A percentile compares a stretch with the other conserved stretches of the same genome.
Evolutionary conservation across 495 filamentous ascomycete species (phyloP).

Genomic region (Aspergillus ostianus): DNA sequence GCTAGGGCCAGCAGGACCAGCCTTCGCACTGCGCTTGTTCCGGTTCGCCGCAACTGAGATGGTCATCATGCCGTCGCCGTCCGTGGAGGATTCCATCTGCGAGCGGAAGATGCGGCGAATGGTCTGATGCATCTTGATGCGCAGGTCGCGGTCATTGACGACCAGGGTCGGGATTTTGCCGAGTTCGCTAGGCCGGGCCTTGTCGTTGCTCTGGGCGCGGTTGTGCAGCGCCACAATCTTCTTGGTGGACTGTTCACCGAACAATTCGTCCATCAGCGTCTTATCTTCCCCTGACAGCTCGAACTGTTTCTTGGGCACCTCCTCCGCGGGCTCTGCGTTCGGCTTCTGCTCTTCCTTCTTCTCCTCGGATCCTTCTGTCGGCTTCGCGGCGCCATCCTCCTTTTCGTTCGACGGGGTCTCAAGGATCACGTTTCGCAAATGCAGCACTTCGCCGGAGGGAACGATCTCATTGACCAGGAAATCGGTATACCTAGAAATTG

Average conservation of each 20-base stretch:
- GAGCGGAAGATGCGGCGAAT: constrained; percentile 68
- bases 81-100: constrained; percentile 63
- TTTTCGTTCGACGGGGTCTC: constrained; percentile 21
- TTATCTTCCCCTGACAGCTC: constrained; percentile 49
- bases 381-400: constrained; percentile 12
- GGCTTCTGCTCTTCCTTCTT: constrained; percentile 10
- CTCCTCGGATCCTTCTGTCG: constrained; percentile 7
- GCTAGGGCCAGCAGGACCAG: constrained; percentile 28
- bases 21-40: constrained; percentile 33
- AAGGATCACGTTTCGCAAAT: constrained; percentile 53
- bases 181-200: constrained; percentile 40
- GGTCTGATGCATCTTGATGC: constrained; percentile 61
- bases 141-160: constrained; percentile 57
- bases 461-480: constrained; percentile 93
- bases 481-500: constrained; percentile 73
- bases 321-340: constrained; percentile 8
- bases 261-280: constrained; percentile 40
- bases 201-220: constrained; percentile 40
- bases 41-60: constrained; percentile 51
- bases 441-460: constrained; percentile 73
- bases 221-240: constrained; percentile 44
- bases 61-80: constrained; percentile 56
- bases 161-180: constrained; percentile 37
- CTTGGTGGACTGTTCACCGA: constrained; percentile 40
- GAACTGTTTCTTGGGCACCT: constrained; percentile 23